Conservation (phyloP, 73 alveolate genomes). For the Symbiodinium natans region DNA sequence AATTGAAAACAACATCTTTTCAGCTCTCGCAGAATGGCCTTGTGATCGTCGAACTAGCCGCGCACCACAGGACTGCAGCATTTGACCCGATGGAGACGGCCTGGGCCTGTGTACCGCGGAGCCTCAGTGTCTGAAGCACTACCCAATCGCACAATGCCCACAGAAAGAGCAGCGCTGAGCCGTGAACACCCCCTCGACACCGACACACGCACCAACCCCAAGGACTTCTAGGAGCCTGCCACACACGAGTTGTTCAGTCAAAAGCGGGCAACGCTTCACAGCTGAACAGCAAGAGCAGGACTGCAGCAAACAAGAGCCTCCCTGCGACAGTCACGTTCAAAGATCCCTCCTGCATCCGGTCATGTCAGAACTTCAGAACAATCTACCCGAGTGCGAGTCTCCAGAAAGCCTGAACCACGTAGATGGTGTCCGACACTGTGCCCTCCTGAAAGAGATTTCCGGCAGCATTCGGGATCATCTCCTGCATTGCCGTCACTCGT, state of each 20-base stretch:
- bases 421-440: not conserved
- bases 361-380: not conserved
- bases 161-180: constrained; percentile 10
- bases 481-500: not conserved
- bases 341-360: constrained; percentile 31
- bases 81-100: not conserved
- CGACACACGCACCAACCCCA: constrained; percentile 46
- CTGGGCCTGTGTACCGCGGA: not conserved
- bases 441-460: constrained; percentile 24
- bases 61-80: not conserved
- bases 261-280: not conserved
- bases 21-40: not conserved
- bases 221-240: constrained; percentile 12
- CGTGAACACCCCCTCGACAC: constrained; percentile 24
- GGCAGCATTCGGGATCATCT: not conserved
- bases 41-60: not conserved
- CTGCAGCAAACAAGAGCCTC: not conserved
- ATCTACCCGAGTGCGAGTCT: too few relatives aligned
- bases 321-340: constrained; percentile 20
- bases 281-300: not conserved
- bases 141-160: not conserved
- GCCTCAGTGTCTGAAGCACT: not conserved
- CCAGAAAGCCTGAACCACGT: constrained; percentile 36
- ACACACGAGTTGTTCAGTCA: not conserved
- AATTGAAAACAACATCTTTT: too few relatives aligned